These are phyloP conservation scores for Fusarium napiforme DNA, from an alignment of 2,329 filamentous ascomycete genomes.

Conservation along the genomic window DNA sequence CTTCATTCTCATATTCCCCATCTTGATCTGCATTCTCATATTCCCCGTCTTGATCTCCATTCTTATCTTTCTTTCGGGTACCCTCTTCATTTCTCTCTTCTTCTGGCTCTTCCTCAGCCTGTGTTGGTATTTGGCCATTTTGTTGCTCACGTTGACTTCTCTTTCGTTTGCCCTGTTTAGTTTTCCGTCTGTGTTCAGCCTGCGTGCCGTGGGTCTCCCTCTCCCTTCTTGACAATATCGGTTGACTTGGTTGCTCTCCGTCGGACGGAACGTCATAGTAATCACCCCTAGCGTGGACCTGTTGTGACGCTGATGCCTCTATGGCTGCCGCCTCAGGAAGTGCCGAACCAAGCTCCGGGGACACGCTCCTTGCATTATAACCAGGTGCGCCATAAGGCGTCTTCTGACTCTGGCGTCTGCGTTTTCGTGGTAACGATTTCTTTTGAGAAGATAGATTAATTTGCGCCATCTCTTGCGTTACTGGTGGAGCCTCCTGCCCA, in stretches of 20 bases:
- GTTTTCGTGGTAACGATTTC: neutral
- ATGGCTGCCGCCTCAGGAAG: neutral
- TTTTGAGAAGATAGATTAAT: neutral
- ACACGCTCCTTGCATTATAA: conserved; percentile 3
- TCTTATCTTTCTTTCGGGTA: neutral
- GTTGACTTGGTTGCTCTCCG: neutral
- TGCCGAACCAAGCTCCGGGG: conserved; percentile 28
- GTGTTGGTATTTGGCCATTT: neutral
- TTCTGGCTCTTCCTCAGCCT: neutral
- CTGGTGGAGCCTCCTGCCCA: neutral
- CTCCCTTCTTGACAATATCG: neutral
- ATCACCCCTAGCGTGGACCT: neutral
- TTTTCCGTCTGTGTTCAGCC: neutral
- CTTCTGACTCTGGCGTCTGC: conserved; percentile 23
- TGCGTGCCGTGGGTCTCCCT: neutral
- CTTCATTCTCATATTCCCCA: neutral
- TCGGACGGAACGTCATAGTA: neutral
- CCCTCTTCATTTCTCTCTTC: neutral
- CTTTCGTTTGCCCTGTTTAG: neutral
- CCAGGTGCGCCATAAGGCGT: conserved; percentile 1
- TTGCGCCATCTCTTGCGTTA: neutral
- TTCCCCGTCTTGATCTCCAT: neutral
- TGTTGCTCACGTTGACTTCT: neutral
- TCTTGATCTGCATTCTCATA: neutral
- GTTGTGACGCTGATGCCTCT: neutral